phyloP scores from a whole-genome alignment of 2,329 filamentous ascomycete species.

The Parastagonospora nodorum region DNA sequence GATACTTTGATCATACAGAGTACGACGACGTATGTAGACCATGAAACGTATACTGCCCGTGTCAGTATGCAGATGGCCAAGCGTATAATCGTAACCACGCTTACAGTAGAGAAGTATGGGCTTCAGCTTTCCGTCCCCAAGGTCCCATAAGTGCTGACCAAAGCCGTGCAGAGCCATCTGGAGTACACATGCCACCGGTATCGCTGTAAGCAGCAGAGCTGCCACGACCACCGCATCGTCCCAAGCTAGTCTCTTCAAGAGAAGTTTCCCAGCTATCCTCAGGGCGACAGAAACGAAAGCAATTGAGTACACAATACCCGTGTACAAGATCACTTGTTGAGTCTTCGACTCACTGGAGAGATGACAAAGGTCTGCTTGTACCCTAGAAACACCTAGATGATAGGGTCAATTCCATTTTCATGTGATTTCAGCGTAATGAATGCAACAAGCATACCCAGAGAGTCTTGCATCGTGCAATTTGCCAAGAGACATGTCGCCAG shows the following conservation, averaged over 20 bases:
- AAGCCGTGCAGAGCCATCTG: conserved; percentile 27
- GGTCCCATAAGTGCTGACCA: conserved; percentile 31
- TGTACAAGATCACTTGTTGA: conserved; percentile 13
- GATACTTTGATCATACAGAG: conserved; percentile 26
- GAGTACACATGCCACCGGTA: conserved; percentile 19
- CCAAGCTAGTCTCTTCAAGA: conserved; percentile 14
- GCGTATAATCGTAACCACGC: neutral
- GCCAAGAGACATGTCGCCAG: conserved; percentile 27
- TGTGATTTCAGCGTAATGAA: neutral
- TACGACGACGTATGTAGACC: conserved; percentile 21
- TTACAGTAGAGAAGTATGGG: conserved; percentile 20
- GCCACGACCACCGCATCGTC: conserved; percentile 17
- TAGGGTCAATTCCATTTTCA: neutral
- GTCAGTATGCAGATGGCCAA: neutral
- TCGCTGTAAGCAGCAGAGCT: conserved; percentile 6
- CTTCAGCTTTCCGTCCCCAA: conserved; percentile 17
- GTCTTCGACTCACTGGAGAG: conserved; percentile 23
- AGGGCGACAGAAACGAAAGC: conserved; percentile 14
- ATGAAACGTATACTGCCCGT: conserved; percentile 23
- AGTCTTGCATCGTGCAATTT: conserved; percentile 34
- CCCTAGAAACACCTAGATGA: conserved; percentile 10
- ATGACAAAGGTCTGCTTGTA: conserved; percentile 26
- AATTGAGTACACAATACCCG: conserved; percentile 17
- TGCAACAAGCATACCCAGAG: conserved; percentile 2
- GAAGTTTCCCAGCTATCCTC: conserved; percentile 13